phyloP scores from a whole-genome alignment of 1,139 yeast species.

The Saccharomyces hybrid region DNA sequence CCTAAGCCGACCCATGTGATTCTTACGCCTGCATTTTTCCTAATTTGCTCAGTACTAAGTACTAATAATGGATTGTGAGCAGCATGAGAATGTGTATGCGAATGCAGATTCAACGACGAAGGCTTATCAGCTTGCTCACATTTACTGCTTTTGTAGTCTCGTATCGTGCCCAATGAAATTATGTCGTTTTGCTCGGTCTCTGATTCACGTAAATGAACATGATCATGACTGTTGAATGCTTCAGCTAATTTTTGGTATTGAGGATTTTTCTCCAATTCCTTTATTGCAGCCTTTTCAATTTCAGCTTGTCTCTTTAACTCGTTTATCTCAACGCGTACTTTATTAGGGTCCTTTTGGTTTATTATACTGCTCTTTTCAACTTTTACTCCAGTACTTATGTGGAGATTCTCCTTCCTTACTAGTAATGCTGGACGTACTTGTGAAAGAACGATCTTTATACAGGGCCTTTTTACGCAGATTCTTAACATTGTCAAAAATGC shows the following conservation, averaged over 20 bases:
- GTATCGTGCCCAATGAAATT: slow-evolving; percentile 16
- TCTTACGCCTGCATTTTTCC: slow-evolving; percentile 75
- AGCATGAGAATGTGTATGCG: slow-evolving; percentile 31
- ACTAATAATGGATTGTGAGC: slow-evolving; percentile 30
- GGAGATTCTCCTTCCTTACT: neutral
- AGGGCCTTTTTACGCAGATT: neutral
- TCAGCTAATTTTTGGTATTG: slow-evolving; percentile 12
- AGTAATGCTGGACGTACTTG: neutral
- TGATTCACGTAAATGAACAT: slow-evolving; percentile 34
- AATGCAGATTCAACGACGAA: slow-evolving; percentile 6
- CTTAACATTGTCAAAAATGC: neutral
- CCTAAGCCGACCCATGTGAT: slow-evolving; percentile 88
- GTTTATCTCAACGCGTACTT: slow-evolving; percentile 1
- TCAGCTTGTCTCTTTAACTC: neutral
- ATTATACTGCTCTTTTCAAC: neutral
- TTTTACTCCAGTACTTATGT: neutral
- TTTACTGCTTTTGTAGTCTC: neutral
- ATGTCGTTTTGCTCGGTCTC: slow-evolving; percentile 35
- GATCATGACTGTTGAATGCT: slow-evolving; percentile 30
- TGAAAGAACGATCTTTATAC: neutral
- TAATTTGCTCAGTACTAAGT: slow-evolving; percentile 36
- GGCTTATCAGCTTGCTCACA: neutral
- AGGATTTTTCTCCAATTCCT: slow-evolving; percentile 12
- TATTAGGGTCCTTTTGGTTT: neutral
- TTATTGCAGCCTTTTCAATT: slow-evolving; percentile 8